Evolutionary conservation across 805 yeast genomes (phyloP).

Genomic region (Candida koratica): DNA sequence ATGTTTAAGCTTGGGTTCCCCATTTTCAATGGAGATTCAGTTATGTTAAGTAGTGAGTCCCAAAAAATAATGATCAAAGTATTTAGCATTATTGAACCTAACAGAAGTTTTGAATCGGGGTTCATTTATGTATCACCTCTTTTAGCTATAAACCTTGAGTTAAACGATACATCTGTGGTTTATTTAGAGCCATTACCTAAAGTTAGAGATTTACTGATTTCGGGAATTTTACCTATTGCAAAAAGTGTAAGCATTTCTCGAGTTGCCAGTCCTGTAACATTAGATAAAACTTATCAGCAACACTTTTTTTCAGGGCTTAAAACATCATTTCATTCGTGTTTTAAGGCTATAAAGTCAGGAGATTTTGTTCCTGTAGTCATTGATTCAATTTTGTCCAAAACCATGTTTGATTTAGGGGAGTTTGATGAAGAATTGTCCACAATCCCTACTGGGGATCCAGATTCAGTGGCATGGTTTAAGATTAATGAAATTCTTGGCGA

Average conservation of each 20-base stretch:
- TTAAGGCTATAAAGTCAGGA: slow-evolving; percentile 57
- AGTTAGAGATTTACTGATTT: slow-evolving; percentile 16
- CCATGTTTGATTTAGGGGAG: slow-evolving; percentile 40
- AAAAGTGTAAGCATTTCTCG: slow-evolving; percentile 62
- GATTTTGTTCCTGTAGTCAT: slow-evolving; percentile 77
- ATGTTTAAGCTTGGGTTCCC: slow-evolving; percentile 52
- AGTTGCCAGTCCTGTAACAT: slow-evolving; percentile 63
- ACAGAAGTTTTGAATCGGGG: slow-evolving; percentile 32
- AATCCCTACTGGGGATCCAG: slow-evolving; percentile 60
- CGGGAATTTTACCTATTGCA: slow-evolving; percentile 46
- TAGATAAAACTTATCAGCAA: slow-evolving; percentile 60
- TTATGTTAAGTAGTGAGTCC: slow-evolving; percentile 18
- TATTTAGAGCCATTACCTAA: slow-evolving; percentile 18
- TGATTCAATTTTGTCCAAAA: slow-evolving; percentile 61
- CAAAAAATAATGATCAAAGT: slow-evolving; percentile 35
- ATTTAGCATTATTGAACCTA: slow-evolving; percentile 65
- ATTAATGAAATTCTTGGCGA: slow-evolving; percentile 49
- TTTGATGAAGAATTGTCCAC: slow-evolving; percentile 24
- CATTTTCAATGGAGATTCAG: slow-evolving; percentile 66
- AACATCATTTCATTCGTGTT: slow-evolving; percentile 52
- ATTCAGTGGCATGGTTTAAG: slow-evolving; percentile 82
- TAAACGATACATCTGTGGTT: slow-evolving; percentile 23
- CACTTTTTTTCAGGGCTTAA: slow-evolving; percentile 60
- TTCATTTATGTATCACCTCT: slow-evolving; percentile 61
- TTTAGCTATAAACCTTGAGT: slow-evolving; percentile 46